These are phyloP conservation scores for Lenzites betulinus DNA, from an alignment of 768 basidiomycete genomes.

Conservation along the genomic window DNA sequence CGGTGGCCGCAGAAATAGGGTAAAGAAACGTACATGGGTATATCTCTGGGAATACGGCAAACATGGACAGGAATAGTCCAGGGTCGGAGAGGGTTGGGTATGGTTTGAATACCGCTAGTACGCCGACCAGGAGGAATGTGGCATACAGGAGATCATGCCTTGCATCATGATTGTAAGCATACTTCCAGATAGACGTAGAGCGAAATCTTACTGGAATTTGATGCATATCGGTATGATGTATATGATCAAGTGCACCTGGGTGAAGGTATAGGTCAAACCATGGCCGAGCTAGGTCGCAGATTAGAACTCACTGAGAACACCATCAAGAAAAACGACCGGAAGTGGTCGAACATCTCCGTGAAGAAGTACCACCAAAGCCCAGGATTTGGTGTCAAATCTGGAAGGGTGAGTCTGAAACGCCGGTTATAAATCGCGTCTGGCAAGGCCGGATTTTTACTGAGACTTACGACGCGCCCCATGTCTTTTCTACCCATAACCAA, in stretches of 20 bases:
- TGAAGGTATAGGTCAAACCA: background rate
- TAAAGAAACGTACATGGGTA: constrained; percentile 64
- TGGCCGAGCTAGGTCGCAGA: background rate
- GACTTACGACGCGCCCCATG: constrained; percentile 84
- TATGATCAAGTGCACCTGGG: constrained; percentile 76
- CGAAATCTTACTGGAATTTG: constrained; percentile 71
- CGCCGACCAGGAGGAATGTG: constrained; percentile 69
- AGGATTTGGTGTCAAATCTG: constrained; percentile 90
- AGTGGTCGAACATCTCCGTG: constrained; percentile 99
- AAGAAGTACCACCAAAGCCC: constrained; percentile 99
- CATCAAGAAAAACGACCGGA: constrained; percentile 92
- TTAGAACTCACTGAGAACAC: constrained; percentile 74
- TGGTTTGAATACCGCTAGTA: constrained; percentile 84
- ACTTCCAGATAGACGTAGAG: background rate
- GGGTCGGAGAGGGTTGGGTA: constrained; percentile 92
- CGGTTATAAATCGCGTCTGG: background rate
- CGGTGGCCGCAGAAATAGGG: background rate
- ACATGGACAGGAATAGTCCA: constrained; percentile 81
- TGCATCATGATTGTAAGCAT: background rate
- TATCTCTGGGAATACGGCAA: constrained; percentile 80
- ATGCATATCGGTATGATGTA: constrained; percentile 85
- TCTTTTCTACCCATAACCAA: constrained; percentile 69
- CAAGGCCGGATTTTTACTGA: background rate
- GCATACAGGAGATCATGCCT: constrained; percentile 89
- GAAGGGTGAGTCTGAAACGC: constrained; percentile 67